Evolutionary conservation across 805 yeast species (phyloP).

Genomic region (Ascoidea rubescens): DNA sequence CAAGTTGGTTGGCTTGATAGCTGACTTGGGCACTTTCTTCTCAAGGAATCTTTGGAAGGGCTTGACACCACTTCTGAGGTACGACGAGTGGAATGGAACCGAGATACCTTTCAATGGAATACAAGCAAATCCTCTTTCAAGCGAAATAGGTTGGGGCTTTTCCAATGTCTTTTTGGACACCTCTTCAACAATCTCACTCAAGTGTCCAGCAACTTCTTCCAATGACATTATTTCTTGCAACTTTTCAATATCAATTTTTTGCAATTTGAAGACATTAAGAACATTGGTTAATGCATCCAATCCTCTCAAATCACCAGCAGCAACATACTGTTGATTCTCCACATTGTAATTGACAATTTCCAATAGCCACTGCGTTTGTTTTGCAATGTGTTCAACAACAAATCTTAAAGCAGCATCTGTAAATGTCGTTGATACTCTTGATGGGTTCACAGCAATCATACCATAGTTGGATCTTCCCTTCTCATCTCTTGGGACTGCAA

Average conservation of each 20-base stretch:
- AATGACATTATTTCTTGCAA: conserved; percentile 69
- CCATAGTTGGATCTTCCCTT: conserved; percentile 96
- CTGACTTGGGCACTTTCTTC: conserved; percentile 89
- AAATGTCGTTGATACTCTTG: conserved; percentile 80
- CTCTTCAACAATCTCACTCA: conserved; percentile 78
- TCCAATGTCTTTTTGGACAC: conserved; percentile 68
- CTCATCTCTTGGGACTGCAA: conserved; percentile 96
- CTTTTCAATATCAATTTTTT: conserved; percentile 86
- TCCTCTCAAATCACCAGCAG: conserved; percentile 97
- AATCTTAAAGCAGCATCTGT: conserved; percentile 87
- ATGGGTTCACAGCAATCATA: conserved; percentile 98
- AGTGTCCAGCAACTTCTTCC: conserved; percentile 81
- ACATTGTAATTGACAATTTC: conserved; percentile 98
- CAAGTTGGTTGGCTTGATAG: conserved; percentile 88
- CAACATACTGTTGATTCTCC: conserved; percentile 95
- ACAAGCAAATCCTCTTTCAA: conserved; percentile 96
- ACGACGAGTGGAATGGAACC: conserved; percentile 99
- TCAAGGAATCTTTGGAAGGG: conserved; percentile 97
- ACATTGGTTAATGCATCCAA: conserved; percentile 89
- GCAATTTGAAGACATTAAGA: conserved; percentile 81
- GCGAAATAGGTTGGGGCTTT: conserved; percentile 92
- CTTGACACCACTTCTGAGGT: conserved; percentile 95
- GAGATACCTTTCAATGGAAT: conserved; percentile 97
- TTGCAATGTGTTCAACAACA: conserved; percentile 79
- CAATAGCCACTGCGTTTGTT: conserved; percentile 81